phyloP scores from a whole-genome alignment of 768 basidiomycete species.

The Dentipellis fragilis region DNA sequence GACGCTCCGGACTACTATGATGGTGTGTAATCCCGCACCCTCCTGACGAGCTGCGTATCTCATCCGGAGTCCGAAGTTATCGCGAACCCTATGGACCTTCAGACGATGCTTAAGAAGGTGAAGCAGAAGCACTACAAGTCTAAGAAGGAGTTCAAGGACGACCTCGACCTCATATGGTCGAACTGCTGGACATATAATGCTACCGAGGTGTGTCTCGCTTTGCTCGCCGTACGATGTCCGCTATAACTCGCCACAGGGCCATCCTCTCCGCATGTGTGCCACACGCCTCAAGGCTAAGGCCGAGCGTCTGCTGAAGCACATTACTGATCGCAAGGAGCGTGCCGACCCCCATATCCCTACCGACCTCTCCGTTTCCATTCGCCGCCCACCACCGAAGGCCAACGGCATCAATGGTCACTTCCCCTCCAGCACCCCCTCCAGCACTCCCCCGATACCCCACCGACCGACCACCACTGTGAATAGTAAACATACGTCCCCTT shows the following conservation, averaged over 20 bases:
- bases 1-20: conserved; percentile 94
- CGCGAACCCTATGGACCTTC: conserved; percentile 89
- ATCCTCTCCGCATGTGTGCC: conserved; percentile 80
- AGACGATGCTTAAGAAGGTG: conserved; percentile 87
- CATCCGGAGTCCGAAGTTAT: conserved; percentile 50
- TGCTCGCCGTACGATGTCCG: background rate
- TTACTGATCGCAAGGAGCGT: conserved; percentile 82
- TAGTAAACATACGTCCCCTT: conserved; percentile 1
- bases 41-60: too few relatives aligned
- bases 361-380: conserved; percentile 23
- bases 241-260: conserved; percentile 40
- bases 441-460: conserved; percentile 29
- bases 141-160: conserved; percentile 88
- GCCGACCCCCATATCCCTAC: conserved; percentile 58
- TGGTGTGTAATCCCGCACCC: conserved; percentile 35
- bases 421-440: conserved; percentile 31
- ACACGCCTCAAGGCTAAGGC: conserved; percentile 76
- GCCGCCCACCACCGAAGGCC: conserved; percentile 20
- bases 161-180: conserved; percentile 93
- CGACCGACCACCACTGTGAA: conserved; percentile 15
- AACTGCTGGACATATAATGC: conserved; percentile 94
- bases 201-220: conserved; percentile 54
- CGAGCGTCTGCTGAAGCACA: conserved; percentile 75
- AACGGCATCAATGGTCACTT: conserved; percentile 34
- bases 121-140: conserved; percentile 88